Base-by-base conservation (phyloP, 768 basidiomycete species). In the Leucocoprinus leucothites region DNA sequence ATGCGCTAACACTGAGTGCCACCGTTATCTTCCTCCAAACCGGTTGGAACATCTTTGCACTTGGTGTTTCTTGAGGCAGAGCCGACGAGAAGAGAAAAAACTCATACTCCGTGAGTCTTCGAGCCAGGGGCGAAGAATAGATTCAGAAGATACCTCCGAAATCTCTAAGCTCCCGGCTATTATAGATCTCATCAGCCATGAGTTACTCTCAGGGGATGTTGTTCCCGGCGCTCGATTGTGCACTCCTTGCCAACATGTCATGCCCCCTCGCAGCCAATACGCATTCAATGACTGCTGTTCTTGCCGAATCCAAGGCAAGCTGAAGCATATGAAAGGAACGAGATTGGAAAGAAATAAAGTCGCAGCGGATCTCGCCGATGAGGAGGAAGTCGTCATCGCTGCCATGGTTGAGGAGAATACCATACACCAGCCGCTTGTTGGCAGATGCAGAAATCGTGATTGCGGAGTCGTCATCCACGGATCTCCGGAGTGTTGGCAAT, bases 401-500 rank as follows among this genome's bases (percentile, higher is more conserved):
- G 43, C 31, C 13, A 8, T 24, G 51, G 41, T 7, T 11, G 22
- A 53, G 11, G 26, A 44, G 28, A 53, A 52, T 11, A n/a, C n/a
- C 21, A 7, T 34, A 1, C n/a, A 21, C 21, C 16, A 1, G 28
- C 42, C 51, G 14, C 19, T 7, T n/a, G 41, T 11, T 24, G 51
- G 51, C 13, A 34, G 51, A n/a, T 53, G 51, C 14, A 56, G 45
- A 50, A 24, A 50, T 21, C 41, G 40, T 28, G 48, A 35, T 48
- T 25, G 51, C 46, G 53, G 38, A 3, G 45, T 26, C 46, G 24
- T 21, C 31, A 45, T 22, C 28, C 38, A 16, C 26, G 40, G 53
- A 38, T 46, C 51, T 56, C 42, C 41, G 48, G 54, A 55, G 22
- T 57, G 53, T 31, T 38, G 43, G 43, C 57, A 49, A 49, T 60